phyloP scores from a whole-genome alignment of 257 asterid genomes.

The Solanum lycopersicoides region DNA sequence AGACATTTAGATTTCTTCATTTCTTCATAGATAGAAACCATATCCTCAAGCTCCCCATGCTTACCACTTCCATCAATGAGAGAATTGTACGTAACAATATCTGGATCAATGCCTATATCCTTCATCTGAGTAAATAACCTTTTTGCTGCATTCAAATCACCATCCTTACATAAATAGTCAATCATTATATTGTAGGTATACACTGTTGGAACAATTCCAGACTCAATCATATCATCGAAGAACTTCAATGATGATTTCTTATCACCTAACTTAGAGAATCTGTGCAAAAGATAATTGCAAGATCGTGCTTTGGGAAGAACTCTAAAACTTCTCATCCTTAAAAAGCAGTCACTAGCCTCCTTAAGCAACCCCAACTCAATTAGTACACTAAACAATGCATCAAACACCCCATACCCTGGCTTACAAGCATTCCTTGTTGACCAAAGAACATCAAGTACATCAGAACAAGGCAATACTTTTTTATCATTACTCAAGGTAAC shows the following conservation, averaged over 20 bases:
- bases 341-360: conserved; percentile 73
- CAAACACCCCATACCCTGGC: conserved; percentile 77
- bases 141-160: conserved; percentile 54
- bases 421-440: conserved; percentile 45
- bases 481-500: conserved; percentile 23
- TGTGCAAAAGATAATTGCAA: conserved; percentile 69
- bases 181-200: conserved; percentile 76
- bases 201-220: conserved; percentile 53
- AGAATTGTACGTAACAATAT: conserved; percentile 73
- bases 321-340: conserved; percentile 50
- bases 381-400: conserved; percentile 56
- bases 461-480: conserved; percentile 5
- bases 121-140: conserved; percentile 60
- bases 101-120: conserved; percentile 48
- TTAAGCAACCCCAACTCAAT: conserved; percentile 62
- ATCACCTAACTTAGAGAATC: conserved; percentile 32
- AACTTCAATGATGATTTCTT: conserved; percentile 38
- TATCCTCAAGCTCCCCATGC: conserved; percentile 46
- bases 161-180: conserved; percentile 58
- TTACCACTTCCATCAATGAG: conserved; percentile 77
- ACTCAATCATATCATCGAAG: conserved; percentile 50
- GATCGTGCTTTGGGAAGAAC: conserved; percentile 65
- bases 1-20: conserved; percentile 55
- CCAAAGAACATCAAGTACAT: conserved; percentile 67
- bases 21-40: conserved; percentile 52